Evolutionary conservation across 768 basidiomycete genomes (phyloP).

Genomic region (Hemileccinum impolitum): DNA sequence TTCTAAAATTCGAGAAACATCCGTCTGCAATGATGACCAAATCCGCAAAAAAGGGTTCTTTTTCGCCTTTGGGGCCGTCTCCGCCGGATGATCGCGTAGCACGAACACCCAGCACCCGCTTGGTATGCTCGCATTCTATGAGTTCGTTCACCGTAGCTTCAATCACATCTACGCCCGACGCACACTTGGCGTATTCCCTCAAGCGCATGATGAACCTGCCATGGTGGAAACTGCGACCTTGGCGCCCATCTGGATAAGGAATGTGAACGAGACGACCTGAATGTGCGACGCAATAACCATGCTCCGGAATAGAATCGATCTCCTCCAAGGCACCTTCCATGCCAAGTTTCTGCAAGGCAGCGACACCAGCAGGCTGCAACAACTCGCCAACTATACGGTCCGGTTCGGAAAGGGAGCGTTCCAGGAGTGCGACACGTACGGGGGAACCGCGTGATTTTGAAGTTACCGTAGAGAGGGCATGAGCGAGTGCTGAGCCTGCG

Average conservation of each 20-base stretch:
- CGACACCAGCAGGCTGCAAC: constrained; percentile 88
- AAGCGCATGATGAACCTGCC: constrained; percentile 84
- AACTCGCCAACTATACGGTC: constrained; percentile 98
- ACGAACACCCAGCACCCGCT: constrained; percentile 63
- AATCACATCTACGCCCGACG: constrained; percentile 69
- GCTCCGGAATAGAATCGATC: constrained; percentile 81
- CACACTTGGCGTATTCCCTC: constrained; percentile 58
- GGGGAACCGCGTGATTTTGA: constrained; percentile 43
- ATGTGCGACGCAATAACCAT: constrained; percentile 81
- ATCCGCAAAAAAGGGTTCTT: constrained; percentile 63
- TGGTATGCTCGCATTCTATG: constrained; percentile 51
- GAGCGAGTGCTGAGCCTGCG: constrained; percentile 84
- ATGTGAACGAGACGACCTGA: constrained; percentile 72
- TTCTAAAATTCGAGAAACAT: constrained; percentile 91
- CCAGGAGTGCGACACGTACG: constrained; percentile 78
- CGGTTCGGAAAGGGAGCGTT: constrained; percentile 88
- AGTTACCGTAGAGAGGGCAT: constrained; percentile 67
- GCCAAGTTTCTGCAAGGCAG: constrained; percentile 73
- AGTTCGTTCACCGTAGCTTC: constrained; percentile 83
- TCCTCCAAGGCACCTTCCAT: constrained; percentile 71
- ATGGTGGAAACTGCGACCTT: constrained; percentile 92
- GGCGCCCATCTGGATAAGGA: constrained; percentile 71
- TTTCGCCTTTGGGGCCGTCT: constrained; percentile 34
- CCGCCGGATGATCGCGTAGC: constrained; percentile 41
- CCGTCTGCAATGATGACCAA: constrained; percentile 91